Base-by-base conservation (phyloP, 2,329 filamentous ascomycete species). In the Trichocomaceae sp. region DNA sequence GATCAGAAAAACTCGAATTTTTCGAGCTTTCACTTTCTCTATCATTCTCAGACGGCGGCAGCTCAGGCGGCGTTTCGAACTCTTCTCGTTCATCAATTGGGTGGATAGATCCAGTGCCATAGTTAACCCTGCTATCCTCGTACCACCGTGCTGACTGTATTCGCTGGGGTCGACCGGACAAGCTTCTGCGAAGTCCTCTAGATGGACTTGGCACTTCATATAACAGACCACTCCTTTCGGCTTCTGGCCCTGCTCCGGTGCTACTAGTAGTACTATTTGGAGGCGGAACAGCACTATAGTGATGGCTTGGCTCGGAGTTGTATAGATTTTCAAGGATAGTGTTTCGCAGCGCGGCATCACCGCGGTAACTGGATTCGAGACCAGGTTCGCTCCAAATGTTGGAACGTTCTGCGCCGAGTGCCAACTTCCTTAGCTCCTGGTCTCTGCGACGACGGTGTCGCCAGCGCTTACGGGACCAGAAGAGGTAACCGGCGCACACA, bases 51-150 rank as follows among this genome's bases (percentile, higher is more conserved):
- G 58, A 50, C 10, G 35, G 37, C 23, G 57, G 57, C 23, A 56
- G 57, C 47, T 55, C 54, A 48, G 46, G 23, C 23, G 58, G 48
- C 1, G 73, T 73, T 55, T 82, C 79, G 50, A 83, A 79, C 58
- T 84, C 83, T 56, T 85, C 83, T 12, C 77, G 70, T 63, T 83
- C 81, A 37, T 83, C 82, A 46, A 86, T 86, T 0, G 82, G 80
- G 63, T 84, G 82, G 23, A 85, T 85, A 22, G 75, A 71, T 2
- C 78, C 77, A 31, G 79, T 77, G 7, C 75, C 75, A 17, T 77
- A 74, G 55, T 71, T 76, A 31, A 75, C 68, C 31, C 50, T 78
- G 44, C 69, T 72, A 50, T 80, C 77, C 31, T 79, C 77, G 60
- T 77, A 79, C 45, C 70, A 66, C 19, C 73, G 69, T 3, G 71